Base-by-base conservation (phyloP, 2,329 filamentous ascomycete species). In the Arthrobotrys megalospora region DNA sequence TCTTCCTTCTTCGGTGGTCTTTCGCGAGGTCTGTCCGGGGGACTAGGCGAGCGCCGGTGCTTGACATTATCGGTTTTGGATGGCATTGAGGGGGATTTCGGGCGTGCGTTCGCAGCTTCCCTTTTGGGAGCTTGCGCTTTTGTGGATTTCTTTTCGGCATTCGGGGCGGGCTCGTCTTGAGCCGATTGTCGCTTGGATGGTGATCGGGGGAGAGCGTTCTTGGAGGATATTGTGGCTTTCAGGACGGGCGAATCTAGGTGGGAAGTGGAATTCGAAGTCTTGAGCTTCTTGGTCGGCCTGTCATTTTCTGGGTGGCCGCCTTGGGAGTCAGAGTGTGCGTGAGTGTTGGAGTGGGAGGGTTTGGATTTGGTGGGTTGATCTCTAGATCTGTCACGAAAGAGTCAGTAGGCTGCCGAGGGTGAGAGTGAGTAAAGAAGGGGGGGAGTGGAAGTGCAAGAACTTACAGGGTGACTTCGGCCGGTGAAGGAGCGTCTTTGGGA, bases 271-370 rank as follows among this genome's bases (percentile, higher is more conserved):
- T 41, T 62, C 8, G 73, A 77, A 6, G 66, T 77, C 24, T 77
- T 77, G 14, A 77, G 60, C 21, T 79, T 79, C 38, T 79, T 79
- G 5, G 76, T 62, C 1, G 76, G 76, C 34, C 76, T 68, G 38
- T 79, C 76, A 16, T 66, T 70, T 7, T 77, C 73, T 6, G 60
- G 24, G n/a, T 66, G 73, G 24, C 24, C 38, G 16, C 34, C 36
- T 24, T 43, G 55, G 11, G 48, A 41, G 10, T 77, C 73, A 7
- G 41, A 32, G 32, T 50, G 43, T 32, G 72, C 47, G 12, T 64
- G 64, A 6, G 64, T 34, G 21, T 19, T 66, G 38, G 72, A 52
- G 52, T 66, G 58, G 3, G 58, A 45, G 1, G 45, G 3, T 43
- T 77, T 77, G 0, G 66, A 24, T 52, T 76, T 77, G 28, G 48